These are phyloP conservation scores for Termitomyces sp. DNA, from an alignment of 768 basidiomycete genomes.

Conservation along the genomic window DNA sequence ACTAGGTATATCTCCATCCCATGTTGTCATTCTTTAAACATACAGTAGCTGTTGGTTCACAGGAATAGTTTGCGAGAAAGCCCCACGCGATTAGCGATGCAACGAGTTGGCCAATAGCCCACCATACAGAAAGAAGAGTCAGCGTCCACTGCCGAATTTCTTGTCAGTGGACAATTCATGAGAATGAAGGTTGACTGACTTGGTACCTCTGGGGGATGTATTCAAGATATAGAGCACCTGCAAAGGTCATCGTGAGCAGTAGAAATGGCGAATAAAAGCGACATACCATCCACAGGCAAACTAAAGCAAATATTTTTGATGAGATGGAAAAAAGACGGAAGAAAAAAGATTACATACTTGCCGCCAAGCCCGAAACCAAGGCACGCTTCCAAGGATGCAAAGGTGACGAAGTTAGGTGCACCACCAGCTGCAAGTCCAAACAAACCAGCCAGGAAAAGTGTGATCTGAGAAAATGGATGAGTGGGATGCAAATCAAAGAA, in stretches of 20 bases:
- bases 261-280: background rate
- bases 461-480: constrained; percentile 14
- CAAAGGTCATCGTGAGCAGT: background rate
- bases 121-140: constrained; percentile 49
- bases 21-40: constrained; percentile 47
- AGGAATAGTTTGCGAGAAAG: constrained; percentile 53
- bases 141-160: constrained; percentile 38
- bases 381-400: constrained; percentile 40
- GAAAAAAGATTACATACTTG: constrained; percentile 29
- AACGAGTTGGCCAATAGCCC: constrained; percentile 45
- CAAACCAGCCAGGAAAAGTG: constrained; percentile 31
- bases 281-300: constrained; percentile 40
- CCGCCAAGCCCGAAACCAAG: constrained; percentile 48
- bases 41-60: constrained; percentile 25
- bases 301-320: constrained; percentile 17
- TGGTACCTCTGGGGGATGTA: constrained; percentile 38
- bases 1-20: constrained; percentile 59
- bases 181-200: constrained; percentile 15
- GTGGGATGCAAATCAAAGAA: background rate
- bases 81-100: constrained; percentile 50
- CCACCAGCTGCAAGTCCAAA: constrained; percentile 49
- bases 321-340: constrained; percentile 14
- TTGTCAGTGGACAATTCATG: background rate
- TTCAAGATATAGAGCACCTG: constrained; percentile 40
- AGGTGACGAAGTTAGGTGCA: constrained; percentile 38